A percentile compares a stretch with the other conserved stretches of the same genome.
Conservation (phyloP, 208 protist genomes). For the Trypanosoma boissoni region DNA sequence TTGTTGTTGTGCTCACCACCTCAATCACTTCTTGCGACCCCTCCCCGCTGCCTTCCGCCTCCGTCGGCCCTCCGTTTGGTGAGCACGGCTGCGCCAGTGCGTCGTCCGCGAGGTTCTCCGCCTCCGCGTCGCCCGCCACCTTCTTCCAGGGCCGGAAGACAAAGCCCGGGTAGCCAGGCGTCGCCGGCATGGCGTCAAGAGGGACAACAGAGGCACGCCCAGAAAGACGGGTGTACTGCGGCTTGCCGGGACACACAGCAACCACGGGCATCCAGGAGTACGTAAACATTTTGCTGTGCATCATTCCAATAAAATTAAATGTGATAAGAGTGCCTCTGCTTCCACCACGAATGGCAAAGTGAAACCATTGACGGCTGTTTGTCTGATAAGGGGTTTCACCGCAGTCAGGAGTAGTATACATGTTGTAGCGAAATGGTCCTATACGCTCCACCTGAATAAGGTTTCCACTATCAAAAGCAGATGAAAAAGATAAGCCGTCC, state of each 20-base stretch:
- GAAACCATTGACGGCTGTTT: constrained; percentile 92
- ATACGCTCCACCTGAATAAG: constrained; percentile 82
- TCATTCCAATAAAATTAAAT: constrained; percentile 79
- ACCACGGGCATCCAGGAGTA: constrained; percentile 83
- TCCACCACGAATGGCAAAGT: constrained; percentile 87
- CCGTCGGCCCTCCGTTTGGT: background rate
- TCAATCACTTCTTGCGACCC: constrained; percentile 19
- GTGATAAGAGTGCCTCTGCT: constrained; percentile 46
- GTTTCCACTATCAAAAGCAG: constrained; percentile 91
- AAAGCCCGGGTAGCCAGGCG: constrained; percentile 71
- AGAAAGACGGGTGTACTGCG: constrained; percentile 60
- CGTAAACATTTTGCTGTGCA: constrained; percentile 85
- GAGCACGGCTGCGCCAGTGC: constrained; percentile 19
- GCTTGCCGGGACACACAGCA: constrained; percentile 44
- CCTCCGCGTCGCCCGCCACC: constrained; percentile 7
- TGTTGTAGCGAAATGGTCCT: constrained; percentile 59
- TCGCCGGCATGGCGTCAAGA: constrained; percentile 69
- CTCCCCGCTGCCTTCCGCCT: constrained; percentile 18
- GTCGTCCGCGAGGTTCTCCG: constrained; percentile 27
- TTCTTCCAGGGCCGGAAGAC: constrained; percentile 42
- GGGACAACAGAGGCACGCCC: constrained; percentile 59
- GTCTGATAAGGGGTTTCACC: constrained; percentile 76
- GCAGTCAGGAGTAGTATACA: constrained; percentile 86
- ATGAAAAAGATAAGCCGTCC: constrained; percentile 85
- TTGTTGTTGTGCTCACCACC: constrained; percentile 20